Base-by-base conservation (phyloP, 331 rosid genomes). In the Telfairia occidentalis region DNA sequence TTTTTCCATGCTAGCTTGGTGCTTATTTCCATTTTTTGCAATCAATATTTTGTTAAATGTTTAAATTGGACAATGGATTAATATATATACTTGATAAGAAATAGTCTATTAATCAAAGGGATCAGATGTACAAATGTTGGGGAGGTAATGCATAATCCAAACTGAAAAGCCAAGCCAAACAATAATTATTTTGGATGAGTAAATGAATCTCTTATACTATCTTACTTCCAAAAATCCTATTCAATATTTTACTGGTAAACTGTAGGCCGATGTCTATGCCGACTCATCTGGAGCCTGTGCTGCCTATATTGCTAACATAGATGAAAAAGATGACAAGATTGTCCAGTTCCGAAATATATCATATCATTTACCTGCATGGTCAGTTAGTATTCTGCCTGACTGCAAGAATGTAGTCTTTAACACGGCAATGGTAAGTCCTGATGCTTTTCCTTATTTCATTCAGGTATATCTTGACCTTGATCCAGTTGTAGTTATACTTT, bases 341-440 rank as follows among this genome's bases (percentile, higher is more conserved):
- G 83, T 91, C 35, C 76, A 80, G 79, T 94, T 94, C 75, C 89
- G 75, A 50, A 94, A 94, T 76, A 76, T 78, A 21, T 88, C 98
- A 7, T 91, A 89, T 88, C 90, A 87, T 82, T 73, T 94, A 50
- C 98, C 97, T 40, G 98, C 98, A 18, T 94, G 98, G 98, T 94
- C 98, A 61, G 97, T 94, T 66, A 91, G 97, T 88, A 94, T 94
- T 77, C 94, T 94, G 63, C 98, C 95, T 30, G 97, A 94, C 87
- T 94, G 98, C 96, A 94, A 87, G 84, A 88, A 85, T 75, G 95
- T 87, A 26, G 90, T 86, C 58, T 91, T 72, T 81, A 94, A 94
- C 84, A 89, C 98, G 2, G 97, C 97, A 61, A 88, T 86, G 98
- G 98, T 87, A 83, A 64, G 73, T 63, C 10, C 9, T 78, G 21